Evolutionary conservation across 1,284 basidiomycete genomes (phyloP).

Genomic region (Puccinia novopanici): DNA sequence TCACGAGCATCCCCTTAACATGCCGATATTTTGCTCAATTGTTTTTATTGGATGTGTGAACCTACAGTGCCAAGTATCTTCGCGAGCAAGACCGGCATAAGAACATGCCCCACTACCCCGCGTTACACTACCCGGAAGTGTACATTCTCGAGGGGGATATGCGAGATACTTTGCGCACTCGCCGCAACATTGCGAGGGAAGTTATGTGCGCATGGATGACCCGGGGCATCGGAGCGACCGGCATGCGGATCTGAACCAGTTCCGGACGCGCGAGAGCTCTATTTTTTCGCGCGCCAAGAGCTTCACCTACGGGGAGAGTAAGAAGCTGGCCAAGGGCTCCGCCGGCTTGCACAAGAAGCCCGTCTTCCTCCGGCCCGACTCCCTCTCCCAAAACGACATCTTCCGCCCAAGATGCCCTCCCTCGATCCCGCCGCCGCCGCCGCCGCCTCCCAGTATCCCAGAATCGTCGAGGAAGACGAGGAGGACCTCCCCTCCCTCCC

Average conservation of each 20-base stretch:
- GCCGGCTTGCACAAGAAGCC: slow-evolving; percentile 59
- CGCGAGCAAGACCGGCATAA: slow-evolving; percentile 83
- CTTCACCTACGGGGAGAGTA: no score
- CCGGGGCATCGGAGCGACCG: slow-evolving; percentile 76
- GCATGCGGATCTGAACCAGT: slow-evolving; percentile 82
- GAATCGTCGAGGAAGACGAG: slow-evolving; percentile 26
- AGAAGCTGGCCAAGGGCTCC: no score
- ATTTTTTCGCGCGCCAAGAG: no score
- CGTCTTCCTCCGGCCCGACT: not conserved
- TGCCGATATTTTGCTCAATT: slow-evolving; percentile 52
- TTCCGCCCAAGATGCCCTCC: no score
- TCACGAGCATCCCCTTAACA: slow-evolving; percentile 4
- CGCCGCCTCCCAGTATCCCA: not conserved
- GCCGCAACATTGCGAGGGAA: slow-evolving; percentile 19
- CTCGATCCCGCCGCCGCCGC: not conserved
- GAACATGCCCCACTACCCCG: slow-evolving; percentile 86
- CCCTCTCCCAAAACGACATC: not conserved
- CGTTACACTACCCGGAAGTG: no score
- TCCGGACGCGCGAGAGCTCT: slow-evolving; percentile 69
- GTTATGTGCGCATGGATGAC: slow-evolving; percentile 91
- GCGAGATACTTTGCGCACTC: slow-evolving; percentile 64
- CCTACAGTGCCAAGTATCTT: slow-evolving; percentile 78
- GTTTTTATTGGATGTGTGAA: not conserved
- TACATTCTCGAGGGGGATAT: slow-evolving; percentile 97
- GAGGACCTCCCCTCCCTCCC: not conserved